These are phyloP conservation scores for Cladobotryum protrusum DNA, from an alignment of 2,329 filamentous ascomycete species.

Conservation along the genomic window DNA sequence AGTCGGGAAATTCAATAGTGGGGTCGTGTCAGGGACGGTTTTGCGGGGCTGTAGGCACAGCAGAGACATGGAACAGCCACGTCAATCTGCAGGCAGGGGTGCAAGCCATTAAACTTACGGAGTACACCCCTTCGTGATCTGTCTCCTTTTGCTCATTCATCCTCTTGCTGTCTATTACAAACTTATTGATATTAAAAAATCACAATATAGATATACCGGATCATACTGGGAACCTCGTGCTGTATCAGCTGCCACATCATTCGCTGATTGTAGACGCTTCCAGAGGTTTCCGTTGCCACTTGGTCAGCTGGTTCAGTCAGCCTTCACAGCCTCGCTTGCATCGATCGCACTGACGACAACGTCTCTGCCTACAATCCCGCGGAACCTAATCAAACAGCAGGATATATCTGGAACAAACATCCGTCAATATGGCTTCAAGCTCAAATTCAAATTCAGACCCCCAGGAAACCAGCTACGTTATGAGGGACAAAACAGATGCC, in stretches of 20 bases:
- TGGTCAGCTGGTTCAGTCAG: constrained; percentile 7
- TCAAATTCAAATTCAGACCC: constrained; percentile 36
- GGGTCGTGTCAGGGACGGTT: too few species aligned
- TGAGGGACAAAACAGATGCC: constrained; percentile 67
- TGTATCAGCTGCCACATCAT: not conserved
- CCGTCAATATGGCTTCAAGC: constrained; percentile 47
- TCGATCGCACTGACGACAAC: constrained; percentile 20
- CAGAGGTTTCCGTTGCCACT: constrained; percentile 23
- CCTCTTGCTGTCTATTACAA: too few species aligned
- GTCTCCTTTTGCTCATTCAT: not conserved
- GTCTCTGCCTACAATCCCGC: constrained; percentile 20
- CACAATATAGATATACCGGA: too few species aligned
- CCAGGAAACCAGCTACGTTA: constrained; percentile 57
- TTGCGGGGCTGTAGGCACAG: too few species aligned
- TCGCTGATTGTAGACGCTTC: constrained; percentile 21
- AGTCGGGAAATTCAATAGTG: too few species aligned
- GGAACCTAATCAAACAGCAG: constrained; percentile 13
- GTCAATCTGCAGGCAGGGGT: constrained; percentile 6
- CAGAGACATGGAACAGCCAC: too few species aligned
- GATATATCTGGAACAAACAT: not conserved
- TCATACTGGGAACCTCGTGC: too few species aligned
- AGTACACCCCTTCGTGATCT: not conserved
- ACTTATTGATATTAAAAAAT: too few species aligned
- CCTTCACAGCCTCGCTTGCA: constrained; percentile 1
- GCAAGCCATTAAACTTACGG: not conserved